phyloP scores from a whole-genome alignment of 352 stramenopile genomes.

The Plasmopara viticola region DNA sequence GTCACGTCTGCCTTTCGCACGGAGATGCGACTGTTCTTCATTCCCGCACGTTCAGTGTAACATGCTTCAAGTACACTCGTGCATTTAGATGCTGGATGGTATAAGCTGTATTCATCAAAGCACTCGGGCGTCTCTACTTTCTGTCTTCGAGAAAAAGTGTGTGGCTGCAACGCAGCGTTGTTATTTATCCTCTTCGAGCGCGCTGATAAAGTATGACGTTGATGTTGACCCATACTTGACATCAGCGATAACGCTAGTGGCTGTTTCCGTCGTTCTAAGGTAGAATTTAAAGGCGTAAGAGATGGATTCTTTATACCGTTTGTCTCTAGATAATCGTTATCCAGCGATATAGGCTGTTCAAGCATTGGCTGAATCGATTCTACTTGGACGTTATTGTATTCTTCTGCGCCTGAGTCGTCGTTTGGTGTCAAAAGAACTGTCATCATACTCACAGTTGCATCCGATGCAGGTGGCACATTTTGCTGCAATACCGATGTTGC shows the following conservation, averaged over 20 bases:
- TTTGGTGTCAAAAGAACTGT: no score
- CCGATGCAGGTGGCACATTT: not conserved
- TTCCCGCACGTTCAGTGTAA: conserved; percentile 23
- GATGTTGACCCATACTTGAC: not conserved
- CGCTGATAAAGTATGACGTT: conserved; percentile 8
- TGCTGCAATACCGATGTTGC: conserved; percentile 14
- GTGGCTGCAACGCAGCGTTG: not conserved
- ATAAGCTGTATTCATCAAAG: conserved; percentile 79
- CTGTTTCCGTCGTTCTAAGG: conserved; percentile 9
- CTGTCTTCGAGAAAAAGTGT: conserved; percentile 10
- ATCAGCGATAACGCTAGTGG: not conserved
- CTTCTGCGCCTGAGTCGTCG: not conserved
- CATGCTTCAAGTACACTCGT: conserved; percentile 29
- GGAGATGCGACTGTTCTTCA: conserved; percentile 1
- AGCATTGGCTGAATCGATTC: conserved; percentile 9
- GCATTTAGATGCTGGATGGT: conserved; percentile 57
- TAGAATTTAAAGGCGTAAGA: conserved; percentile 6
- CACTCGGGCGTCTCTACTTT: conserved; percentile 35
- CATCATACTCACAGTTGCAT: not conserved
- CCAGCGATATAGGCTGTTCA: conserved; percentile 15
- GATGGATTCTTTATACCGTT: conserved; percentile 19
- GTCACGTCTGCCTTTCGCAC: conserved; percentile 3
- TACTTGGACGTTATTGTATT: not conserved
- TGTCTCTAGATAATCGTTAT: not conserved
- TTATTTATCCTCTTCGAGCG: conserved; percentile 14